Evolutionary conservation across 2,329 filamentous ascomycete species (phyloP), one percentile per base, ranked within the genome.

Genomic region (Alternaria rosae): DNA sequence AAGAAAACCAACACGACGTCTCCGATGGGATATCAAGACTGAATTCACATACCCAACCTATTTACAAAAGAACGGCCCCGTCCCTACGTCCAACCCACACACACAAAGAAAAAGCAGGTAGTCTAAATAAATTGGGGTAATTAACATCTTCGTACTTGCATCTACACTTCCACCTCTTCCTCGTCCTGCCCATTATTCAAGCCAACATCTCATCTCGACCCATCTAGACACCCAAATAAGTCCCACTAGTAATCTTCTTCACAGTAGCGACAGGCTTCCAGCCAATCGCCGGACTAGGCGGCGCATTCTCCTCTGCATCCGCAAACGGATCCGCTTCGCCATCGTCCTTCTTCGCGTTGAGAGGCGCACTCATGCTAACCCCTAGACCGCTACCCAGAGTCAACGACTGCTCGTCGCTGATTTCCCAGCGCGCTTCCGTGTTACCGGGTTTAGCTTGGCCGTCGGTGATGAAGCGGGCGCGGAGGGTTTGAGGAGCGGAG

Each of bases 381-480:
- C 88, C 89, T 58, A 97, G 86, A 10, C 88, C 89, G 67, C 88
- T 91, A 1, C 86, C 87, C 1, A 86, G 70, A 4, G 72, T 79
- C 8, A 75, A 66, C 15, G 81, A 80, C 30, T 86, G 80, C 41
- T 86, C 82, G 3, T 82, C 85, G 23, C 62, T 71, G 21, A 91
- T 82, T 76, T 97, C 93, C 89, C 94, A 97, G 58, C 90, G 85
- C 1, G 92, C 92, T 77, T 99, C 94, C 9, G 96, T 86, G 56
- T 88, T 89, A 0, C 93, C 93, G 6, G 91, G 87, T 65, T 88
- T 88, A 0, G 92, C 88, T 54, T 88, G 85, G 23, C 87, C 88
- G 32, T 94, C 90, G 0, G 92, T 92, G 23, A 90, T 82, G 70
- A 99, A 91, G 4, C 93, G 88, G 61, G 93, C 95, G 7, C 97